A percentile compares a stretch with the other conserved stretches of the same genome.
These are phyloP conservation scores for Fraxinus pennsylvanica DNA, from an alignment of 257 asterid species.

Conservation along the genomic window DNA sequence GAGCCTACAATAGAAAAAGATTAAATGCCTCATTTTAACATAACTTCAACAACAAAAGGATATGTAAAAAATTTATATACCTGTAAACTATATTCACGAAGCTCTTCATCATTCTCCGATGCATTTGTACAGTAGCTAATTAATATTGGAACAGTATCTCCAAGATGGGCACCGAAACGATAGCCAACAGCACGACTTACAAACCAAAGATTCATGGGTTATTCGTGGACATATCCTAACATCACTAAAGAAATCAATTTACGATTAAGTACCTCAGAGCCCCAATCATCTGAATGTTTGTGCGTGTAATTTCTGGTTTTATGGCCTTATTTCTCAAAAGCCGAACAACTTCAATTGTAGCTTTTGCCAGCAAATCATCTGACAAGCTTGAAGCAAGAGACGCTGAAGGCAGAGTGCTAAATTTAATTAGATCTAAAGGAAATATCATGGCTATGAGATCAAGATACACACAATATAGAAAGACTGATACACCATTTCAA, in stretches of 20 bases:
- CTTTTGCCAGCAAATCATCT: constrained; percentile 92
- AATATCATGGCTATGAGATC: constrained; percentile 4
- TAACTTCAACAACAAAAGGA: neutral
- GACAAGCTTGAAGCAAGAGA: constrained; percentile 96
- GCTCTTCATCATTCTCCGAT: constrained; percentile 98
- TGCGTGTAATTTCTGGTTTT: constrained; percentile 85
- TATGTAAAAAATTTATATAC: constrained; percentile 34
- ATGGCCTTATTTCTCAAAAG: constrained; percentile 60
- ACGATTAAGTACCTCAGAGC: constrained; percentile 69
- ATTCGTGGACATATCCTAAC: constrained; percentile 8
- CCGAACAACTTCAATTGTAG: constrained; percentile 76
- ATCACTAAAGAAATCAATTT: constrained; percentile 20
- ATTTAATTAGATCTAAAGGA: constrained; percentile 18
- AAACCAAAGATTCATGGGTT: constrained; percentile 26
- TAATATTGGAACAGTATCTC: constrained; percentile 86
- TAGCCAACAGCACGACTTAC: constrained; percentile 97
- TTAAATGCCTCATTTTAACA: neutral
- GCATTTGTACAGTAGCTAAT: constrained; percentile 87
- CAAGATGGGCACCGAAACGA: constrained; percentile 98
- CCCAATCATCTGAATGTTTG: constrained; percentile 98
- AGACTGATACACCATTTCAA: neutral
- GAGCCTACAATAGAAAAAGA: constrained; percentile 57
- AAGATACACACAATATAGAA: constrained; percentile 6
- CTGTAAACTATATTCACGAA: constrained; percentile 98
- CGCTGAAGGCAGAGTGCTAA: constrained; percentile 55